Conservation (phyloP, 2,329 filamentous ascomycete species). For the Fusarium begoniae region DNA sequence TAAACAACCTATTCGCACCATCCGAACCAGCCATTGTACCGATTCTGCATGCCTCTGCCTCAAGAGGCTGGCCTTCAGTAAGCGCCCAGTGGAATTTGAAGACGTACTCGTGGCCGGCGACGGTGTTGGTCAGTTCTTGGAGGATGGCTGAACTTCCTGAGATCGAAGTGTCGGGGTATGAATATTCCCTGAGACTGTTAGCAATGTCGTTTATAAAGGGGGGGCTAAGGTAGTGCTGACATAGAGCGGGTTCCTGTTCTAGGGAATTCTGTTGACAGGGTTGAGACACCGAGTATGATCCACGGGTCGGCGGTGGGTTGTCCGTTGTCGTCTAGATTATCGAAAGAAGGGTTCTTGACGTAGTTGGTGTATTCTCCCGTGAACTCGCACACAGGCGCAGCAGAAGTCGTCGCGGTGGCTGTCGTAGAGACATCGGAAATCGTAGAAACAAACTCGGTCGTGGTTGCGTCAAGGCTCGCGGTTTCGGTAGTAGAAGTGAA, state of each 20-base stretch:
- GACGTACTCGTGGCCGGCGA: not conserved
- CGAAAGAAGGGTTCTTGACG: not conserved
- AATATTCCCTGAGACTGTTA: not conserved
- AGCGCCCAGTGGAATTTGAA: not conserved
- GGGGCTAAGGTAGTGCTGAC: not conserved
- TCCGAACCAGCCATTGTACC: conserved; percentile 31
- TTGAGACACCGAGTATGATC: not conserved
- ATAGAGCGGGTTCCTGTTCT: not conserved
- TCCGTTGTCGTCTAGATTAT: not conserved
- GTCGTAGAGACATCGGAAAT: not conserved
- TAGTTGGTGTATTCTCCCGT: not conserved
- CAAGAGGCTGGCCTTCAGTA: not conserved
- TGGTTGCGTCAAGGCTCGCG: not conserved
- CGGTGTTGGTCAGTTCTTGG: not conserved
- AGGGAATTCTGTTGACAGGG: not conserved
- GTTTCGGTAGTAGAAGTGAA: not conserved
- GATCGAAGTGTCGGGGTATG: not conserved
- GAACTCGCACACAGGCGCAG: not conserved
- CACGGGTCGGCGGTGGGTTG: not conserved
- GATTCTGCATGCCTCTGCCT: not conserved
- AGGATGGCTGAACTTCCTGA: not conserved
- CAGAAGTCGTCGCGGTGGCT: not conserved
- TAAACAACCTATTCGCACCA: not conserved
- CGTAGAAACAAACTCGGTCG: not conserved
- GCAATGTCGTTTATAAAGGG: fast-evolving